Evolutionary conservation across 75 land plant genomes (phyloP), one percentile per base, ranked within the genome.

Genomic region (Pinus taeda): DNA sequence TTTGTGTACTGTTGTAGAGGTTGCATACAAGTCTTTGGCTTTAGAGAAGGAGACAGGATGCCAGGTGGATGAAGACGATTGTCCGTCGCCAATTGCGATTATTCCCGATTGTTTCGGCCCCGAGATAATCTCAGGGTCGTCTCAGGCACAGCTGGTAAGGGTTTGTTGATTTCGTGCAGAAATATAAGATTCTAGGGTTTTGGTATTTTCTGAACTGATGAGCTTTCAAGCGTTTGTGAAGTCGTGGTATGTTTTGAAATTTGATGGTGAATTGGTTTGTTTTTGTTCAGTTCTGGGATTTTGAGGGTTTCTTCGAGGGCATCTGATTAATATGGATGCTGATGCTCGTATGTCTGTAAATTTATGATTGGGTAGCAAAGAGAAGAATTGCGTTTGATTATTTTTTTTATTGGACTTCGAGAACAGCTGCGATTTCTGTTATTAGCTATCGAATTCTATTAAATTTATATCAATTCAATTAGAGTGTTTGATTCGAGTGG

Each of bases 1-100:
- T 69, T 69, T 42, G 53, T 69, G 24, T 69, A 69, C 49, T 24
- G 69, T 33, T 69, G 71, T 69, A 39, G 71, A 39, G 49, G 71
- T 3, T 42, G 71, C 71, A 45, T 69, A 7, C 49, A 69, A 69
- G 53, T 8, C 71, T 21, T 53, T 20, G 53, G n/a, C 22, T 69
- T 69, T 69, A 3, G n/a, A 69, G 53, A 45, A 69, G 42, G 53
- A 69, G 22, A 69, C 39, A n/a, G 13, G 49, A 20, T 69, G 71
- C 49, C 22, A 69, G 71, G 45, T 67, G 71, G 71, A 37, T 67
- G 71, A 69, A 18, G 22, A 3, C 15, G 65, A 62, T 24, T 24
- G 29, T 14, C 65, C 13, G 53, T 49, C n/a, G 3, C 39, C 39
- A 2, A 33, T 65, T 65, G 69, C 69, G 15, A 33, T 65, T 65